Evolutionary conservation across 2,329 filamentous ascomycete genomes (phyloP), one percentile per base, ranked within the genome.

Genomic region (Penicillium sp.): DNA sequence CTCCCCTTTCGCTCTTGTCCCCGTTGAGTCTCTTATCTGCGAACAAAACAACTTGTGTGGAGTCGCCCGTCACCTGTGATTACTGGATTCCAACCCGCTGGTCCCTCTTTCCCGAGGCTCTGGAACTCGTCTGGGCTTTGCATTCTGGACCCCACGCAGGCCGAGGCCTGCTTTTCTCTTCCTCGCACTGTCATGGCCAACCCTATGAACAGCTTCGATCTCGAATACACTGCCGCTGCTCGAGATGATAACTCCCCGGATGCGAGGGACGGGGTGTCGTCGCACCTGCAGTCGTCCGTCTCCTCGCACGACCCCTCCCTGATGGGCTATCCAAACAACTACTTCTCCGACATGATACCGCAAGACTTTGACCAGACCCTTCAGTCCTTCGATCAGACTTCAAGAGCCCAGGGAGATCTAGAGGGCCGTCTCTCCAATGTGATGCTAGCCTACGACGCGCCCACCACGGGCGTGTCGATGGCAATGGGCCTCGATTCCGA

Each of bases 401-500:
- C 52, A 15, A 51, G 37, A 43, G 17, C 53, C 15, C 62, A 59
- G 31, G 52, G 48, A 3, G 56, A 65, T 1, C 28, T 67, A 28
- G 68, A 66, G 35, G 63, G 61, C n/a, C 71, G 61, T 20, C 54
- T 67, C 34, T 59, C 67, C n/a, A 69, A 68, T 55, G 57, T 64
- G 2, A 69, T 73, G 61, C 58, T 71, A 45, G 49, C 64, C 5
- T 73, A 73, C 54, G 69, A 73, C 51, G 48, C 64, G 11, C 66
- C 20, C 53, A 57, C 35, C 28, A 60, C 14, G 59, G 57, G 8
- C n/a, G 57, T 58, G 17, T 61, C 65, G 7, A 63, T 69, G 61
- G 56, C 66, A 8, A 66, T 73, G 61, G 60, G 55, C 43, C 20
- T 71, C 56, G 68, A 67, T n/a, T 34, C 61, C 8, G 50, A 42